A percentile compares a stretch with the other conserved stretches of the same genome.
phyloP scores from a whole-genome alignment of 805 yeast genomes.

The Candida quercuum region DNA sequence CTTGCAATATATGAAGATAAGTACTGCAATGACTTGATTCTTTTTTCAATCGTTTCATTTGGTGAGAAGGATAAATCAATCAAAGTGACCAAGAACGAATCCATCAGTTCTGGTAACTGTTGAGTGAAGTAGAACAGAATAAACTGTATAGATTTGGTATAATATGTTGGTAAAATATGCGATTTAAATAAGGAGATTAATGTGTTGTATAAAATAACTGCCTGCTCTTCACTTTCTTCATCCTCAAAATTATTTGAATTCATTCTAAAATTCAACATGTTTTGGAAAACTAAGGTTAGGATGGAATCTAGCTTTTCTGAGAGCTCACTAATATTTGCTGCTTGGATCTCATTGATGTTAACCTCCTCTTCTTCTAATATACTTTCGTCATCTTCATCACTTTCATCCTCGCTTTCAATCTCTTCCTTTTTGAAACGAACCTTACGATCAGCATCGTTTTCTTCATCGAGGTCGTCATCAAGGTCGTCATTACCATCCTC shows the following conservation, averaged over 20 bases:
- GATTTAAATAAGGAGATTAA: slow-evolving; percentile 72
- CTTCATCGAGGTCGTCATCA: slow-evolving; percentile 16
- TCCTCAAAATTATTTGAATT: slow-evolving; percentile 32
- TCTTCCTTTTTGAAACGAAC: slow-evolving; percentile 23
- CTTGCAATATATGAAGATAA: slow-evolving; percentile 87
- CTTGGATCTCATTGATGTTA: slow-evolving; percentile 20
- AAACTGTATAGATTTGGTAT: slow-evolving; percentile 84
- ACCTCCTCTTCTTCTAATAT: slow-evolving; percentile 43
- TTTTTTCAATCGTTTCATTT: slow-evolving; percentile 61
- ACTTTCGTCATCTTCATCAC: slow-evolving; percentile 44
- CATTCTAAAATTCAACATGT: slow-evolving; percentile 30
- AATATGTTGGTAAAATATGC: slow-evolving; percentile 86
- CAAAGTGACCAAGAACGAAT: slow-evolving; percentile 74
- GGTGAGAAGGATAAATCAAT: slow-evolving; percentile 79
- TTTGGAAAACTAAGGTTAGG: slow-evolving; percentile 49
- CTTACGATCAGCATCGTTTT: slow-evolving; percentile 21
- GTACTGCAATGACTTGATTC: slow-evolving; percentile 89
- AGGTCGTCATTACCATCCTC: slow-evolving; percentile 15
- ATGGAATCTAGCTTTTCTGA: slow-evolving; percentile 70
- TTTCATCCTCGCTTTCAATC: slow-evolving; percentile 24
- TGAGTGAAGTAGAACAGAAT: slow-evolving; percentile 78
- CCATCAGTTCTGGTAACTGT: slow-evolving; percentile 75
- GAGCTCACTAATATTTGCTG: slow-evolving; percentile 43
- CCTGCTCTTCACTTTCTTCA: slow-evolving; percentile 50
- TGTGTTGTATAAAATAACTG: slow-evolving; percentile 65